Evolutionary conservation across 352 stramenopile genomes (phyloP).

Genomic region (Phytophthora niederhauseri): DNA sequence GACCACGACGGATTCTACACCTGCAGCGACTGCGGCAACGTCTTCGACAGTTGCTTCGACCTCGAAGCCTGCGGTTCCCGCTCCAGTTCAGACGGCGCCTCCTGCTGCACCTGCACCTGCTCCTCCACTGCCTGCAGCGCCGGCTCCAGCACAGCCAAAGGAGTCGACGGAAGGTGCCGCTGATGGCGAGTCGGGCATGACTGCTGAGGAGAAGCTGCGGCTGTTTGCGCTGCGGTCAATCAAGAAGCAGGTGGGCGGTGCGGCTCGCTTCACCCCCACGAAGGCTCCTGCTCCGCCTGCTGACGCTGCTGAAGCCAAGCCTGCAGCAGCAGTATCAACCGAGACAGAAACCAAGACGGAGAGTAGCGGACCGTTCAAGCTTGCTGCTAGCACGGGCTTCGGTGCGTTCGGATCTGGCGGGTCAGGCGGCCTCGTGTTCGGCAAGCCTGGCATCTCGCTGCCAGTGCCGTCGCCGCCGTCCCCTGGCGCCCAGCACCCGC

Average conservation of each 20-base stretch:
- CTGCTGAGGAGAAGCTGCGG: conserved; percentile 67
- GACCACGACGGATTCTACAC: conserved; percentile 8
- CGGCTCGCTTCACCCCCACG: conserved; percentile 33
- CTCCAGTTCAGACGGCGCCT: conserved; percentile 21
- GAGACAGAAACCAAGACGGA: conserved; percentile 27
- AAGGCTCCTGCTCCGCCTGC: conserved; percentile 24
- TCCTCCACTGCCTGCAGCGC: conserved; percentile 21
- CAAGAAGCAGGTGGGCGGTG: conserved; percentile 59
- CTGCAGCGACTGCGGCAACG: conserved; percentile 9
- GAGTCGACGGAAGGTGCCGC: conserved; percentile 13
- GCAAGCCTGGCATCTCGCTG: conserved; percentile 75
- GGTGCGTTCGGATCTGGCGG: conserved; percentile 57
- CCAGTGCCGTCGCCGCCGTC: conserved; percentile 66
- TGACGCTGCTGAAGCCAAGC: conserved; percentile 26
- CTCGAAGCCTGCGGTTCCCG: conserved; percentile 23
- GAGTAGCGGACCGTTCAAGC: conserved; percentile 41
- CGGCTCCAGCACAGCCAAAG: conserved; percentile 14
- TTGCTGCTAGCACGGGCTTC: conserved; percentile 38
- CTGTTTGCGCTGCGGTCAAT: conserved; percentile 71
- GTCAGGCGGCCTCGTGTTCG: conserved; percentile 70
- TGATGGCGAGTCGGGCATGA: conserved; percentile 28
- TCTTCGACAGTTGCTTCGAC: conserved; percentile 17
- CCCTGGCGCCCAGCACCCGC: conserved; percentile 27
- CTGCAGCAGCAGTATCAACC: conserved; percentile 18
- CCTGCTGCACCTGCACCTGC: conserved; percentile 10